Conservation (phyloP, 176 grass and related monocot species). For the Phoenix roebelenii region DNA sequence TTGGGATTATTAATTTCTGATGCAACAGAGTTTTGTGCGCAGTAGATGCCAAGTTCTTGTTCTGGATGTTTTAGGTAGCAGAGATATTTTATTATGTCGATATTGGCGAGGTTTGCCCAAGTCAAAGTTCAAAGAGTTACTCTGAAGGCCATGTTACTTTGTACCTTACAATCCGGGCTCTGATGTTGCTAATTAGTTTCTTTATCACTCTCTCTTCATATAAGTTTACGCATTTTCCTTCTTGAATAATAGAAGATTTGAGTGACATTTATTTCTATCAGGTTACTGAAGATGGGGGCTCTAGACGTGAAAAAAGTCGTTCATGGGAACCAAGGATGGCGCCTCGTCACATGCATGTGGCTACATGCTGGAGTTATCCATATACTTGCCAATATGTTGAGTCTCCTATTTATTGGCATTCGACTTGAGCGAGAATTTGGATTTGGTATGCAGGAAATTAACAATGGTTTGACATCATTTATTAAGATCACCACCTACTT, state of each 20-base stretch:
- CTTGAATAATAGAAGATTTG: background rate
- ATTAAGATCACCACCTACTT: no score
- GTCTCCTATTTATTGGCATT: constrained; percentile 80
- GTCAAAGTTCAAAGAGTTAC: background rate
- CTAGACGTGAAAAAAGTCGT: constrained; percentile 58
- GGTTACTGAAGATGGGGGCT: constrained; percentile 78
- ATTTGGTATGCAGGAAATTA: constrained; percentile 43
- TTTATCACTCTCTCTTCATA: no score
- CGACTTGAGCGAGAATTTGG: constrained; percentile 93
- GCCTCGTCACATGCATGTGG: constrained; percentile 91
- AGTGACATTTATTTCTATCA: constrained; percentile 11
- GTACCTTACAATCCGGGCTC: no score
- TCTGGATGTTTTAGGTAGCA: no score
- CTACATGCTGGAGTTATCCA: constrained; percentile 90
- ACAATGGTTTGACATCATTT: no score
- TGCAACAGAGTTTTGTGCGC: no score
- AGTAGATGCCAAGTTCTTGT: no score
- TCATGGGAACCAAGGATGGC: constrained; percentile 61
- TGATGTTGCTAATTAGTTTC: no score
- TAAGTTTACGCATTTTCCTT: no score
- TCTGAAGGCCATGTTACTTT: background rate
- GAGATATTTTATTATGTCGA: background rate
- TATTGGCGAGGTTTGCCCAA: background rate
- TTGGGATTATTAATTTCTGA: no score
- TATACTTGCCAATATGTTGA: constrained; percentile 82